Base-by-base conservation (phyloP, 2,329 filamentous ascomycete genomes). In the Thyridium curvatum region DNA sequence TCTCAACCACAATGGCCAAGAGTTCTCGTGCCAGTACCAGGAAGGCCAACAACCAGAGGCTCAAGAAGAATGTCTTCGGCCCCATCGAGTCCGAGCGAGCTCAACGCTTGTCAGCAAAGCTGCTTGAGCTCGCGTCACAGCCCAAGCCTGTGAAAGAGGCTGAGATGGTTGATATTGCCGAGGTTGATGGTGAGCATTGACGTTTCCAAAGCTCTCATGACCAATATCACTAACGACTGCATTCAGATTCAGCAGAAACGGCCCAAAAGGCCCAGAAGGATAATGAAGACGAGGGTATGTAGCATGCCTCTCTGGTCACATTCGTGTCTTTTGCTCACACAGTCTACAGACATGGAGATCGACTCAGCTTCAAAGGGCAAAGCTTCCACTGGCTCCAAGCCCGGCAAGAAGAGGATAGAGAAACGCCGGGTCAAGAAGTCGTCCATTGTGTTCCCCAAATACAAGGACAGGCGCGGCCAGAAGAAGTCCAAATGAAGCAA, bases 1-100 rank as follows among this genome's bases (percentile, higher is more conserved):
- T 31, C 12, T 18, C 35, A 39, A 30, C 13, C 41, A 51, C 46
- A 51, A 97, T 96, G 91, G 91, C 90, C 17, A 96, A 94, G 62
- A 85, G 86, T 58, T 71, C 85, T 44, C 77, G 91, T 60, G 78
- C 90, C 48, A 94, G 84, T 59, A 71, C 77, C 49, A 79, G 73
- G 53, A 96, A 96, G 70, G 73, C 74, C 54, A 96, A 96, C 70
- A 88, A 89, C 67, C 74, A 77, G 51, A 82, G 78, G 52, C 74
- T 95, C 48, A 90, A 90, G 62, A 71, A 77, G 48, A 80, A 79
- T 48, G 84, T 96, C 48, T 96, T 94, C 64, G 86, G 84, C 2
- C 91, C 91, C 13, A 80, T 82, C 40, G 87, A 91, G 60, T 69
- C 74, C 52, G 89, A 85, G 34, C 79, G 91, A 51, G 83, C 82